These are phyloP conservation scores for Aphanocladium album DNA, from an alignment of 2,329 filamentous ascomycete species.

Conservation along the genomic window DNA sequence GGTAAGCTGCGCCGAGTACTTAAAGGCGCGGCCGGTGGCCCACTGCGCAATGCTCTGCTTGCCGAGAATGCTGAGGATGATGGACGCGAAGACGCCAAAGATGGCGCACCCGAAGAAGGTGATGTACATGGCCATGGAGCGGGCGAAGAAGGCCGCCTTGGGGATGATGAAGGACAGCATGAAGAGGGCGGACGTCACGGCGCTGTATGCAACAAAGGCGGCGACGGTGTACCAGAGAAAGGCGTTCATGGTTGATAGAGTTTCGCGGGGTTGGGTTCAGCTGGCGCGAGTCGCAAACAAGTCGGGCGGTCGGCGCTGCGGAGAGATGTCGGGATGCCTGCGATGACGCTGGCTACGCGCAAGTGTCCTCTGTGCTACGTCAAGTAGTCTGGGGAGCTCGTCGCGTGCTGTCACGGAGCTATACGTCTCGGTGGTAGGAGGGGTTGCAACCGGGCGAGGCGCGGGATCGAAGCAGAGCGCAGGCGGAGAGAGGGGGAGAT, in stretches of 20 bases:
- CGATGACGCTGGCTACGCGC: background rate
- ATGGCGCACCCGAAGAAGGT: conserved; percentile 54
- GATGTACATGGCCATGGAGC: conserved; percentile 61
- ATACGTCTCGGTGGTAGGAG: background rate
- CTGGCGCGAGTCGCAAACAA: background rate
- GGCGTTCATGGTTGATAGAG: conserved; percentile 31
- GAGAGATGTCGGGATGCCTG: background rate
- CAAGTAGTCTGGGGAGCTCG: background rate
- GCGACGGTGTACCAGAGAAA: conserved; percentile 36
- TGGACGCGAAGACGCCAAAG: conserved; percentile 72
- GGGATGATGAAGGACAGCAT: conserved; percentile 54
- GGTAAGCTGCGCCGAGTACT: conserved; percentile 66
- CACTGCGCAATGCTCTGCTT: conserved; percentile 78
- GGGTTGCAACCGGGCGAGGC: background rate
- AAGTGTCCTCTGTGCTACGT: no score
- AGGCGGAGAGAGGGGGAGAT: background rate
- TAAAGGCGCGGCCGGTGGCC: conserved; percentile 74
- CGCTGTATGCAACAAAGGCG: conserved; percentile 47
- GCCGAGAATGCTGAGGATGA: conserved; percentile 65
- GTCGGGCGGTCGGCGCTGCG: background rate
- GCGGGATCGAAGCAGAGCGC: background rate
- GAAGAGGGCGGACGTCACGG: conserved; percentile 53
- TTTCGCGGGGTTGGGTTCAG: conserved; percentile 12
- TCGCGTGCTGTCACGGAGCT: background rate
- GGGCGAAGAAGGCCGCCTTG: conserved; percentile 62